phyloP scores from a whole-genome alignment of 108 stramenopile genomes.

The Hondaea fermentalgiana region DNA sequence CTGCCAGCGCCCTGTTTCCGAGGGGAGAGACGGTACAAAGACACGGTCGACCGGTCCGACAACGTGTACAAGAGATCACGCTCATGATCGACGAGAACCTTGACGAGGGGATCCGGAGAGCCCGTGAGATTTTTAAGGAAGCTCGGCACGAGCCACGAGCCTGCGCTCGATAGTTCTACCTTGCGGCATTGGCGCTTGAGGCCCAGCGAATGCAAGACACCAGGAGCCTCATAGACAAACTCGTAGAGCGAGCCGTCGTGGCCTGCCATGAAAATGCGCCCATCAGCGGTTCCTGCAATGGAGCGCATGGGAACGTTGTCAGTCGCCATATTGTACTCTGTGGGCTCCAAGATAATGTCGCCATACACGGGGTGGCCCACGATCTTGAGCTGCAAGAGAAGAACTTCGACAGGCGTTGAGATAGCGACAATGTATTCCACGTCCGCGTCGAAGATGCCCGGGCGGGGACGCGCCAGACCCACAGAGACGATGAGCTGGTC shows the following conservation, averaged over 20 bases:
- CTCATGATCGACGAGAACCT: not conserved
- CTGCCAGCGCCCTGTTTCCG: not conserved
- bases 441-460: slow-evolving; percentile 65
- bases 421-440: slow-evolving; percentile 83
- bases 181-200: slow-evolving; percentile 3
- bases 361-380: slow-evolving; percentile 20
- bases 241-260: slow-evolving; percentile 87
- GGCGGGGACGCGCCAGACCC: slow-evolving; percentile 68
- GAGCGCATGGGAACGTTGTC: slow-evolving; percentile 72
- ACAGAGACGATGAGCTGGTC: slow-evolving; percentile 69
- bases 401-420: slow-evolving; percentile 77
- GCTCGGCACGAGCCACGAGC: not conserved
- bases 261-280: slow-evolving; percentile 88
- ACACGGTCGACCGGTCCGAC: not conserved
- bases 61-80: not conserved
- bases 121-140: not conserved
- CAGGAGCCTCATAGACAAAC: slow-evolving; percentile 59
- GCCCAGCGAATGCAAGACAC: not conserved
- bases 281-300: slow-evolving; percentile 60
- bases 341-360: slow-evolving; percentile 36
- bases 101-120: not conserved
- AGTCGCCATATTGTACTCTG: slow-evolving; percentile 69
- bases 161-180: not conserved
- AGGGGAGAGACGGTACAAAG: not conserved
- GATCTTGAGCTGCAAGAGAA: slow-evolving; percentile 39